Evolutionary conservation across 306 rosid species (phyloP), one percentile per base, ranked within the genome.

Genomic region (Gastrolobium bilobum): DNA sequence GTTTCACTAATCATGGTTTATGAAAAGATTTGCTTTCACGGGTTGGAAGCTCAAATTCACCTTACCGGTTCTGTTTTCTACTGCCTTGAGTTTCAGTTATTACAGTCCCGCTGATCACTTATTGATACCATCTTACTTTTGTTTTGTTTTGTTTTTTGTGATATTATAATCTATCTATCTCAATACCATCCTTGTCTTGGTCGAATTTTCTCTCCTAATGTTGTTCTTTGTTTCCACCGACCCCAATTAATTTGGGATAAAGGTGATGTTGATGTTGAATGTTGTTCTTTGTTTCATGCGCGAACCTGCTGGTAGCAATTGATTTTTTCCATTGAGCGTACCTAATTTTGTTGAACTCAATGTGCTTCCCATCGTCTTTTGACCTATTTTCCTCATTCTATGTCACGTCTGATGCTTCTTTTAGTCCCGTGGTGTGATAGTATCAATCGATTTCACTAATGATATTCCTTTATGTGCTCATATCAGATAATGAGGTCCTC

Each of bases 71-170:
- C 30, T 40, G 43, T 58, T 61, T 42, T 43, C 50, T 26, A n/a
- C 65, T 11, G 13, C 39, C 61, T 29, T 14, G 11, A 5, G 54
- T 66, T 77, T 44, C 53, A 53, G 10, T 30, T 53, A 33, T 31
- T 42, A 38, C 46, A 2, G 5, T 33, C 46, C 66, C 10, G 2
- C 34, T 5, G 60, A 11, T 57, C 57, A 4, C 50, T 59, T 30
- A 53, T 5, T 66, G 10, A 77, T 53, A 47, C 37, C n/a, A 1
- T 77, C 59, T 66, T 30, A 15, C 53, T 43, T 8, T 51, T 56
- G n/a, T 15, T 56, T 35, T 4, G 2, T 54, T 14, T 53, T 43
- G 46, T 54, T 38, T 74, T 74, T 30, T 31, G 9, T 15, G 31
- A 43, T 30, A 7, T 13, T 15, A 13, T 30, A 5, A 50, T 52